Conservation (phyloP, 2,329 filamentous ascomycete species). For the Alternaria hordeiaustralica region DNA sequence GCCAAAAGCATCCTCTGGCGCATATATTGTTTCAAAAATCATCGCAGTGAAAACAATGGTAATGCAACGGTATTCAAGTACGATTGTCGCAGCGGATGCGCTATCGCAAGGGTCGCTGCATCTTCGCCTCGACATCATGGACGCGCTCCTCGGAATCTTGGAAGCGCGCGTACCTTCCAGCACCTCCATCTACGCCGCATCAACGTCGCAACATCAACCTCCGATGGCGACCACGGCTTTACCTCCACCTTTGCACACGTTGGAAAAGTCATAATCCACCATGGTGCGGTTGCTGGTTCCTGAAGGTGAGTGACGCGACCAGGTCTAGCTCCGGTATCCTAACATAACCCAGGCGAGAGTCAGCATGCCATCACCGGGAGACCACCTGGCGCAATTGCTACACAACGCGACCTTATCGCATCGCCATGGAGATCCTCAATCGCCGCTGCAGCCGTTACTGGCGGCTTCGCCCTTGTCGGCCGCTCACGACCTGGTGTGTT, state of each 20-base stretch:
- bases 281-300: constrained; percentile 36
- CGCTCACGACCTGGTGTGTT: constrained; percentile 26
- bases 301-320: constrained; percentile 16
- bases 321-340: background rate
- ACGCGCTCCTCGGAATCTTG: constrained; percentile 1
- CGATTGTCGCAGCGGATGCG: constrained; percentile 9
- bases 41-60: background rate
- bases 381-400: constrained; percentile 6
- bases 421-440: constrained; percentile 13
- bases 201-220: background rate
- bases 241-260: background rate
- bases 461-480: constrained; percentile 19
- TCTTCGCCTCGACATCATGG: constrained; percentile 11
- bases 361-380: constrained; percentile 21
- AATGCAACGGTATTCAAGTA: background rate
- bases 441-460: constrained; percentile 14
- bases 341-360: constrained; percentile 25
- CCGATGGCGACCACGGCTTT: background rate
- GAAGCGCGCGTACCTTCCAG: background rate
- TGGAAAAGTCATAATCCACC: background rate
- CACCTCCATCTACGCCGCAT: background rate
- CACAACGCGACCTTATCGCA: constrained; percentile 12
- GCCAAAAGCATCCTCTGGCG: background rate
- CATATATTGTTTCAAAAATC: background rate
- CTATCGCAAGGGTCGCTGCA: constrained; percentile 11